These are phyloP conservation scores for Fusarium brachygibbosum DNA, from an alignment of 2,329 filamentous ascomycete species.

Conservation along the genomic window DNA sequence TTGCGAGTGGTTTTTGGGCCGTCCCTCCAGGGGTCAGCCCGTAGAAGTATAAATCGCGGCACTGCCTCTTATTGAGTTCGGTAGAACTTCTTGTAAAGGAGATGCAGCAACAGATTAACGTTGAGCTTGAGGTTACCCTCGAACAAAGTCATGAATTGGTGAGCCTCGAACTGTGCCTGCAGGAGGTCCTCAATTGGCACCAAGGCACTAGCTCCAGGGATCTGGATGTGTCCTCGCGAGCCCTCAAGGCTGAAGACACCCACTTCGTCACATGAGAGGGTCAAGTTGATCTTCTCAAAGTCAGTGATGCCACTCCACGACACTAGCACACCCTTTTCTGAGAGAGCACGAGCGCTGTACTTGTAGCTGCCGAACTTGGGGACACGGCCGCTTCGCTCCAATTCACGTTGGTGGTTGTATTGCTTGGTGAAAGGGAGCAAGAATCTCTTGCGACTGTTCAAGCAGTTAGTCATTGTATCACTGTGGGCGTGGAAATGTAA, in stretches of 20 bases:
- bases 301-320: conserved; percentile 89
- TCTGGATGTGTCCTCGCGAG: conserved; percentile 91
- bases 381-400: conserved; percentile 90
- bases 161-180: conserved; percentile 96
- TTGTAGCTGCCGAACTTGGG: conserved; percentile 99
- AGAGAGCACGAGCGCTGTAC: conserved; percentile 89
- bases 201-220: conserved; percentile 90
- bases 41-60: conserved; percentile 20
- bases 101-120: conserved; percentile 95
- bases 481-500: conserved; percentile 13
- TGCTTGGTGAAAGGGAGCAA: conserved; percentile 97
- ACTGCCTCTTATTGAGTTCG: conserved; percentile 67
- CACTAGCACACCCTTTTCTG: conserved; percentile 94
- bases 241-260: conserved; percentile 95
- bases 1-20: conserved; percentile 18
- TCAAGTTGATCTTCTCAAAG: conserved; percentile 89
- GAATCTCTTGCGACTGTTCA: conserved; percentile 85
- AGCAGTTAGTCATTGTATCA: conserved; percentile 33
- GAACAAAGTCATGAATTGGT: conserved; percentile 96
- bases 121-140: conserved; percentile 88
- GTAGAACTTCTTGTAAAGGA: conserved; percentile 99
- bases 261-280: conserved; percentile 93
- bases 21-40: conserved; percentile 37
- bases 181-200: conserved; percentile 93
- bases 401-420: conserved; percentile 97